Conservation (phyloP, 2,329 filamentous ascomycete genomes). For the Rhinocladiella similis region DNA sequence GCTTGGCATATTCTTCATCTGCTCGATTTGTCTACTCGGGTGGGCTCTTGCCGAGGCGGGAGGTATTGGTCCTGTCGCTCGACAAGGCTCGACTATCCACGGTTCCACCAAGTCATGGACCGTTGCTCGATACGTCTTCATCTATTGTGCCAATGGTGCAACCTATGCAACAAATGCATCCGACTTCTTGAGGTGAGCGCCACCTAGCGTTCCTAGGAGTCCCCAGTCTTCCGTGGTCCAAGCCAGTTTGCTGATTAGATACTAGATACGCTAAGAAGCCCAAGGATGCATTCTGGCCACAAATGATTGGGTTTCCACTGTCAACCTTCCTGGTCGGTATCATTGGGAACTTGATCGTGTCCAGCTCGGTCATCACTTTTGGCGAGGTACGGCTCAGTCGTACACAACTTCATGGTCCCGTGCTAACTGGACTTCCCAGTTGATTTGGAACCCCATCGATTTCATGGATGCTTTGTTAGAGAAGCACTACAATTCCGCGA, state of each 20-base stretch:
- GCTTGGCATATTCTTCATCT: constrained; percentile 40
- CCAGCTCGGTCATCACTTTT: not conserved
- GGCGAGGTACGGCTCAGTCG: not conserved
- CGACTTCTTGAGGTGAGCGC: not conserved
- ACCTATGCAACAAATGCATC: not conserved
- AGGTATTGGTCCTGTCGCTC: constrained; percentile 32
- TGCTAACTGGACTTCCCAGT: not conserved
- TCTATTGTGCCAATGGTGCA: not conserved
- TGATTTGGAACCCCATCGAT: constrained; percentile 1
- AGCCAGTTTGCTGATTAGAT: not conserved
- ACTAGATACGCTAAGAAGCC: not conserved
- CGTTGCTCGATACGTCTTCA: not conserved
- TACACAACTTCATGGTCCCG: not conserved
- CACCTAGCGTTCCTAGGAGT: not conserved
- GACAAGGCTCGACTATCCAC: constrained; percentile 33
- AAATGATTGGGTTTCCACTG: not conserved
- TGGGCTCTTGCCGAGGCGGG: constrained; percentile 40
- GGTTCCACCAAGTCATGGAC: constrained; percentile 33
- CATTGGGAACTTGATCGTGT: not conserved
- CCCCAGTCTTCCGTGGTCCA: not conserved
- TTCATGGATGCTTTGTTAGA: not conserved
- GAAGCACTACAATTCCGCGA: constrained; percentile 1
- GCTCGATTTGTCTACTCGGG: constrained; percentile 41
- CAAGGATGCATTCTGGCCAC: not conserved
- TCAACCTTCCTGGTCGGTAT: not conserved